Conservation (phyloP, 306 rosid species). For the Ochetophila trinervis region DNA sequence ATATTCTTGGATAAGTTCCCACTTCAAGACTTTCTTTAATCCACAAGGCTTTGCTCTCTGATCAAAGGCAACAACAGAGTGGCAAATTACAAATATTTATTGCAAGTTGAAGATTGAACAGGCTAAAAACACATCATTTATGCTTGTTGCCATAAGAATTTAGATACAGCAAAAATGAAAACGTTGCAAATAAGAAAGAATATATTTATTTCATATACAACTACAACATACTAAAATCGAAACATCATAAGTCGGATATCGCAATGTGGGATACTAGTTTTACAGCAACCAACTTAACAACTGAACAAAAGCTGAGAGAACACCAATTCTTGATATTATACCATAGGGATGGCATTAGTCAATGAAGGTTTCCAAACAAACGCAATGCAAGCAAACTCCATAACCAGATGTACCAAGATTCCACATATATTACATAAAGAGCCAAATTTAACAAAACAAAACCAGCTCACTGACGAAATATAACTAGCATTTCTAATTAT, state of each 20-base stretch:
- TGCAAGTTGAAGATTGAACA: not conserved
- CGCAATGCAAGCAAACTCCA: not conserved
- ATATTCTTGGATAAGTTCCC: too few relatives aligned
- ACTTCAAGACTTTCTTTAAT: too few relatives aligned
- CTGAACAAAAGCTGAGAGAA: not conserved
- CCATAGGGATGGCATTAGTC: not conserved
- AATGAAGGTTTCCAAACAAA: slow-evolving; percentile 1
- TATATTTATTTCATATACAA: not conserved
- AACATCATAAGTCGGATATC: not conserved
- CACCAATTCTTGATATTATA: not conserved
- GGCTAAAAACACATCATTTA: slow-evolving; percentile 1
- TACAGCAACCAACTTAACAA: not conserved
- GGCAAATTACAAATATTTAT: not conserved
- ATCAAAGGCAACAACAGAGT: not conserved
- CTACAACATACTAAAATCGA: too few relatives aligned
- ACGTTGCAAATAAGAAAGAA: not conserved
- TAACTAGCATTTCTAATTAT: not conserved
- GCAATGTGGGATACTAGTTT: not conserved
- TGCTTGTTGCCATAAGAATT: not conserved
- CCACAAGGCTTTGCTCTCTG: too few relatives aligned
- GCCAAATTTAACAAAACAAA: not conserved
- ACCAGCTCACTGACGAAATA: not conserved
- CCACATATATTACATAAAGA: not conserved
- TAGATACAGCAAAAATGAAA: not conserved
- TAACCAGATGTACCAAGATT: not conserved